These are phyloP conservation scores for Candida pseudoviswanathii DNA, from an alignment of 1,139 yeast species.

Conservation along the genomic window DNA sequence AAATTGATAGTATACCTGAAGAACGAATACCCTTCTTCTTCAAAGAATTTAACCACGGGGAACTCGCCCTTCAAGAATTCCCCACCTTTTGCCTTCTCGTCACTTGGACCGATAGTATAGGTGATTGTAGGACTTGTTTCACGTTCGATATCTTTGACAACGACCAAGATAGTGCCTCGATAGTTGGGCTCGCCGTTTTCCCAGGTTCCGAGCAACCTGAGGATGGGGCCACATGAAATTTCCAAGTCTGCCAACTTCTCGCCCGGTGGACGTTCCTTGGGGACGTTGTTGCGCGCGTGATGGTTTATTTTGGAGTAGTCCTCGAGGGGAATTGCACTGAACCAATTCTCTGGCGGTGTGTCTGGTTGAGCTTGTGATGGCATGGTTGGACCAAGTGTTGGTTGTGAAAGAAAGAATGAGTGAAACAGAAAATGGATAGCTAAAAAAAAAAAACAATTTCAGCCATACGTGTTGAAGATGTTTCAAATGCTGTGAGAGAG, in stretches of 20 bases:
- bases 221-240: constrained; percentile 75
- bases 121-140: constrained; percentile 38
- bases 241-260: constrained; percentile 36
- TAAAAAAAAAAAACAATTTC: neutral
- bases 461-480: neutral
- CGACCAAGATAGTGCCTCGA: constrained; percentile 66
- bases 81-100: constrained; percentile 10
- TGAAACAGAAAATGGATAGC: neutral
- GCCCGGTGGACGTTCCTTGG: constrained; percentile 14
- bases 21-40: constrained; percentile 50
- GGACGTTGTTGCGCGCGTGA: constrained; percentile 21
- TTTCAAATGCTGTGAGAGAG: neutral
- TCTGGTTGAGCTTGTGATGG: neutral
- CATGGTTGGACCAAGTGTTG: neutral
- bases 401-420: neutral
- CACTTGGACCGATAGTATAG: constrained; percentile 43
- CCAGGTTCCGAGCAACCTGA: constrained; percentile 65
- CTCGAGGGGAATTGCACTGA: constrained; percentile 32
- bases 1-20: constrained; percentile 64
- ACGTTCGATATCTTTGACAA: constrained; percentile 44
- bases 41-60: constrained; percentile 42
- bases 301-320: constrained; percentile 31
- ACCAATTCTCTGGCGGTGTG: constrained; percentile 22
- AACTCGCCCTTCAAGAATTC: constrained; percentile 43
- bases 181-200: constrained; percentile 51